Percentiles rank a stretch among this genome's conserved stretches.
phyloP scores from a whole-genome alignment of 495 filamentous ascomycete species.

The Neurospora intermedia region DNA sequence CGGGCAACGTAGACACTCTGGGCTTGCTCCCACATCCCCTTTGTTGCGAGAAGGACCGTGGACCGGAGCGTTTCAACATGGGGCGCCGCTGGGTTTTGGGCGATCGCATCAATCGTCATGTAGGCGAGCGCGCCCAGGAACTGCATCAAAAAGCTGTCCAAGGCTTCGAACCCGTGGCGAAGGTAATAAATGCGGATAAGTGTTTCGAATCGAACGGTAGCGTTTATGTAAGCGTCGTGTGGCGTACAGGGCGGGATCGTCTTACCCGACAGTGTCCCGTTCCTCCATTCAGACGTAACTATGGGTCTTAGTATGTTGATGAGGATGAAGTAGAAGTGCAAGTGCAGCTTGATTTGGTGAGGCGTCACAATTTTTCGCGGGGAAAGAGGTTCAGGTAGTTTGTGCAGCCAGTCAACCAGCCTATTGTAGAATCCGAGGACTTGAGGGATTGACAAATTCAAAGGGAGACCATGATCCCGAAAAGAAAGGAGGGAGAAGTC shows the following conservation, averaged over 20 bases:
- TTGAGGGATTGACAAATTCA: slow-evolving; percentile 10
- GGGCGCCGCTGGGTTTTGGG: slow-evolving; percentile 2
- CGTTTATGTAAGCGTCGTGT: slow-evolving; percentile 14
- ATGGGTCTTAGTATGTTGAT: slow-evolving; percentile 16
- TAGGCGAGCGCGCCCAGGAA: slow-evolving; percentile 22
- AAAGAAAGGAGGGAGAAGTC: slow-evolving; percentile 15
- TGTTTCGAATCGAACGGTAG: slow-evolving; percentile 23
- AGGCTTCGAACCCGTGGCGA: slow-evolving; percentile 27
- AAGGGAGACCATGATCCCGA: not conserved
- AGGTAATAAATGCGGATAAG: slow-evolving; percentile 31
- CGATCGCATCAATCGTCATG: slow-evolving; percentile 19
- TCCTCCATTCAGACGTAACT: slow-evolving; percentile 9
- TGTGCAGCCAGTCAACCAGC: slow-evolving; percentile 15
- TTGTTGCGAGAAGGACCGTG: slow-evolving; percentile 24
- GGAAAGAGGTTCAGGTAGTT: slow-evolving; percentile 24
- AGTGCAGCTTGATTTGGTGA: slow-evolving; percentile 26
- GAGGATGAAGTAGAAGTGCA: slow-evolving; percentile 19
- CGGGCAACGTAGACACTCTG: slow-evolving; percentile 19
- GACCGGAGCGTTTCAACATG: slow-evolving; percentile 19
- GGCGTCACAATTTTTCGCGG: slow-evolving; percentile 26
- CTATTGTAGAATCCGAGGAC: slow-evolving; percentile 20
- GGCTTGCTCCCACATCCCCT: slow-evolving; percentile 28
- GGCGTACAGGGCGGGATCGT: slow-evolving; percentile 2
- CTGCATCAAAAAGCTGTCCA: slow-evolving; percentile 24
- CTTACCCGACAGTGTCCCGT: not conserved